A percentile compares a stretch with the other conserved stretches of the same genome.
Evolutionary conservation across 495 filamentous ascomycete genomes (phyloP).

Genomic region (Penicillium alfredii): DNA sequence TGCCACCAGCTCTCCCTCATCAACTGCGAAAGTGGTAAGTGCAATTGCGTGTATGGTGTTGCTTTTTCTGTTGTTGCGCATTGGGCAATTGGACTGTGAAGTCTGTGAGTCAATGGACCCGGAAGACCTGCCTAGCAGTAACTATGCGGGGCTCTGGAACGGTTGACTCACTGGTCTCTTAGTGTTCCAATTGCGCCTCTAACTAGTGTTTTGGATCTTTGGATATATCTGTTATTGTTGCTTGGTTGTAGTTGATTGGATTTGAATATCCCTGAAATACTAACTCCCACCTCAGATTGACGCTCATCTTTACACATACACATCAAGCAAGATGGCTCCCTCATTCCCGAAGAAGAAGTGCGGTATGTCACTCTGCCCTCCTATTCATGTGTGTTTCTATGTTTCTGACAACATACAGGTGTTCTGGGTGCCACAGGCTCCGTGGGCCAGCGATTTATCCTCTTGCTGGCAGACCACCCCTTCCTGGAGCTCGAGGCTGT

Average conservation of each 20-base stretch:
- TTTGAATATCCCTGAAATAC: neutral
- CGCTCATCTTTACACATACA: conserved; percentile 2
- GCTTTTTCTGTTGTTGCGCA: neutral
- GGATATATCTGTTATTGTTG: neutral
- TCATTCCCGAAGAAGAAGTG: conserved; percentile 42
- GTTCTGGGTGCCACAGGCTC: conserved; percentile 55
- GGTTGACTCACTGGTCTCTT: conserved; percentile 7
- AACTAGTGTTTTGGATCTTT: neutral
- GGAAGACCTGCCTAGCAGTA: conserved; percentile 1
- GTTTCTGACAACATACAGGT: conserved; percentile 27
- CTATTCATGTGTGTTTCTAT: neutral
- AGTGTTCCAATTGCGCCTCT: neutral
- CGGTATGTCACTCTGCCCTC: conserved; percentile 26
- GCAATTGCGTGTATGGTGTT: neutral
- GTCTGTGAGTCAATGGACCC: conserved; percentile 5
- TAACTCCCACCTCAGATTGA: conserved; percentile 12
- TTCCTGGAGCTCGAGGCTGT: conserved; percentile 69
- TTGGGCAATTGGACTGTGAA: neutral
- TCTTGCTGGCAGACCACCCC: conserved; percentile 73
- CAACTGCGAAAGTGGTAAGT: conserved; percentile 29
- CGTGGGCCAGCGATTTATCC: conserved; percentile 80
- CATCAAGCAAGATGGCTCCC: conserved; percentile 28
- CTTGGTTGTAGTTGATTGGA: too few relatives aligned
- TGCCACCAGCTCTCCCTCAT: conserved; percentile 24
- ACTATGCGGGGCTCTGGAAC: conserved; percentile 5